A percentile compares a stretch with the other conserved stretches of the same genome.
These are phyloP conservation scores for Lathyrus oleraceus DNA, from an alignment of 306 rosid species.

Conservation along the genomic window DNA sequence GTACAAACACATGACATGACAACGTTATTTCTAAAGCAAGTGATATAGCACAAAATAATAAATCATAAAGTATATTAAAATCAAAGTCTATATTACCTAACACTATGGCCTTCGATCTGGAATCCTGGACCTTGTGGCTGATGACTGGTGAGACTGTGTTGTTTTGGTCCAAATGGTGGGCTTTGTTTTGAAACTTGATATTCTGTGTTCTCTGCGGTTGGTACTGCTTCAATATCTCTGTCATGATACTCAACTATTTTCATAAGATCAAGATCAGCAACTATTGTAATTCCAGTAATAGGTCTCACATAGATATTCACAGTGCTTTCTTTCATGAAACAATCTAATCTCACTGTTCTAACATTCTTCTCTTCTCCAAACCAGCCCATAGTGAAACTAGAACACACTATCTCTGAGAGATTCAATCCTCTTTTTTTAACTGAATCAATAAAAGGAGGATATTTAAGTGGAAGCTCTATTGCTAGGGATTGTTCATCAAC, in stretches of 20 bases:
- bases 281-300: constrained; percentile 34
- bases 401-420: constrained; percentile 43
- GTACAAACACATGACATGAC: too few species aligned
- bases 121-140: constrained; percentile 48
- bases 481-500: constrained; percentile 23
- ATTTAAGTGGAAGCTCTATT: constrained; percentile 26
- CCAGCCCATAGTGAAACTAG: constrained; percentile 38
- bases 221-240: constrained; percentile 4
- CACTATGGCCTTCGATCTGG: constrained; percentile 36
- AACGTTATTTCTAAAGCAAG: too few species aligned
- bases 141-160: constrained; percentile 8
- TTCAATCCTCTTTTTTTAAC: constrained; percentile 43
- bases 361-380: constrained; percentile 32
- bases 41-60: too few species aligned
- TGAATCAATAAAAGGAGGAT: constrained; percentile 36
- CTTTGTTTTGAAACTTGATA: constrained; percentile 13
- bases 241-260: constrained; percentile 40
- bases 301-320: constrained; percentile 40
- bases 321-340: constrained; percentile 40
- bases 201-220: constrained; percentile 35
- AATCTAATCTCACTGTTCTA: constrained; percentile 30
- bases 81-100: too few species aligned
- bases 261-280: constrained; percentile 34
- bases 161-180: constrained; percentile 42
- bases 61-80: too few species aligned